Conservation (phyloP, 202 grass and related monocot genomes). For the Brachypodium distachyon region DNA sequence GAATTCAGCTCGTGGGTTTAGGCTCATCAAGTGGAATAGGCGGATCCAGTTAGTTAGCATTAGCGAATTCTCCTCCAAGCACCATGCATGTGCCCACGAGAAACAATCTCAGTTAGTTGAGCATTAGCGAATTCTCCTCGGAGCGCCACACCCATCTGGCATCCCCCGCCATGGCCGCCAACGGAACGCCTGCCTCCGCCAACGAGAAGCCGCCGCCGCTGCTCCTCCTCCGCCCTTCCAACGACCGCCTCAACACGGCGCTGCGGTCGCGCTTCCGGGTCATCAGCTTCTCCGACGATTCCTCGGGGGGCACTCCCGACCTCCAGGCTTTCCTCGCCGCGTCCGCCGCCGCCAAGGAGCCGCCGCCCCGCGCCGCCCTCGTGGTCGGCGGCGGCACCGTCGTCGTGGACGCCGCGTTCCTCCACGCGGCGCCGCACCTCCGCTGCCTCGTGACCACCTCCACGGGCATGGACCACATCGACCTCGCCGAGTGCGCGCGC, state of each 20-base stretch:
- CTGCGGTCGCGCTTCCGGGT: slow-evolving; percentile 24
- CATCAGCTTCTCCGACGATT: neutral
- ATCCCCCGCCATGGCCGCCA: neutral
- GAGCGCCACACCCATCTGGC: neutral
- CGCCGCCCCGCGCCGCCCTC: neutral
- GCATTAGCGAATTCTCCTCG: too few relatives aligned
- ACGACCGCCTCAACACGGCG: neutral
- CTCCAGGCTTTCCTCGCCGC: neutral
- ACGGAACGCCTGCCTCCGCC: neutral
- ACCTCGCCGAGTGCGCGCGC: slow-evolving; percentile 33
- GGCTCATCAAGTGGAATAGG: too few relatives aligned
- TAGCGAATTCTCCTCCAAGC: too few relatives aligned
- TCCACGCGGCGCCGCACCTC: slow-evolving; percentile 8
- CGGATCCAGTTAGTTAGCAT: too few relatives aligned
- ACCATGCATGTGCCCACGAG: too few relatives aligned
- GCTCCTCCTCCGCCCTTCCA: slow-evolving; percentile 1
- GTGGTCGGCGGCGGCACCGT: neutral
- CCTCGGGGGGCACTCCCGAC: neutral
- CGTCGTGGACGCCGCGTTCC: slow-evolving; percentile 11
- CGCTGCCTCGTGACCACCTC: slow-evolving; percentile 26
- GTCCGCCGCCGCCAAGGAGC: neutral
- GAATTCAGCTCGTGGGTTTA: too few relatives aligned
- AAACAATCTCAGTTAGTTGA: too few relatives aligned
- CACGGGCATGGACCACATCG: slow-evolving; percentile 30
- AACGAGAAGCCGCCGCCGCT: neutral